Base-by-base conservation (phyloP, 1,139 yeast species). In the Kluyveromyces marxianus region DNA sequence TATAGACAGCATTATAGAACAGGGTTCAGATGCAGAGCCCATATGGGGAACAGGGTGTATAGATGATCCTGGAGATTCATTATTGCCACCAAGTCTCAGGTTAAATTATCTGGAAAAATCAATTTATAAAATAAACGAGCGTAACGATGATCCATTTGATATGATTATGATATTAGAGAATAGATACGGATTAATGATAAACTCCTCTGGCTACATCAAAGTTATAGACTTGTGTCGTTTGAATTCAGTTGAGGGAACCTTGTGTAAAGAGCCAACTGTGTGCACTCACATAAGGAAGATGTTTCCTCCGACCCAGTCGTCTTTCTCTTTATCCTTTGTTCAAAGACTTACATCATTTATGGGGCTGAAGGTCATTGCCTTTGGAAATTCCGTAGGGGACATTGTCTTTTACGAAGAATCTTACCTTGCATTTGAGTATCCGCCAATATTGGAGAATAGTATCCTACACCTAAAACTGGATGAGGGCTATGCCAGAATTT, bases 41-140 rank as follows among this genome's bases (percentile, higher is more conserved):
- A 36, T 42, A 7, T 42, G 44, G 44, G 44, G 44, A 3, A 37
- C 35, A n/a, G 44, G 44, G 6, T 25, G 7, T 24, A 30, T 24
- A 7, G 21, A 21, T 21, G 39, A 36, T 30, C 44, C 39, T 21
- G 34, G 26, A 21, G 40, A 35, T 25, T 36, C 24, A 21, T 25
- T 42, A 14, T 29, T 42, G 8, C 40, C 40, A 24, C 24, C 14
- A 25, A 8, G 7, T 2, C 25, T 10, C 4, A 30, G n/a, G 25
- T 8, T 28, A 4, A 28, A 36, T 3, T 27, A 8, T 24, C 4
- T 3, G 8, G 44, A 36, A 32, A 32, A 7, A 7, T 4, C 4
- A 6, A 10, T 14, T 14, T 14, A 14, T 14, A 14, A 14, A 14
- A 14, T 14, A 14, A 14, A 14, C 21, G 21, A 14, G 21, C 21